Conservation (phyloP, 225 moss, liverwort and hornwort genomes). For the Bryum argenteum region DNA sequence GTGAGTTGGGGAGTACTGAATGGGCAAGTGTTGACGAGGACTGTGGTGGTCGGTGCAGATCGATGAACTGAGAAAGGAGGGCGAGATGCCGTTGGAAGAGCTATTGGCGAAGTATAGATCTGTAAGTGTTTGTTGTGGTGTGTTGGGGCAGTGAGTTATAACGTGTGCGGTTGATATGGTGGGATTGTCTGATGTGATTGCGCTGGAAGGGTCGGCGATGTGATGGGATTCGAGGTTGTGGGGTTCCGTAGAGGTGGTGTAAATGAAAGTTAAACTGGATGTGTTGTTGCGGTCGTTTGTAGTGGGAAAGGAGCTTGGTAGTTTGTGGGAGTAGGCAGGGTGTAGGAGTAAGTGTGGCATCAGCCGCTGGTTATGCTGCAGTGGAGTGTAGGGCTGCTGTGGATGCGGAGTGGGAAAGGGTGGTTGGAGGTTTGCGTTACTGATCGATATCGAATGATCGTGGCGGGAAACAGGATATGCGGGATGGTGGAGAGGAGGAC, state of each 20-base stretch:
- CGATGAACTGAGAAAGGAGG: slow-evolving; percentile 69
- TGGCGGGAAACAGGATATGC: slow-evolving; percentile 28
- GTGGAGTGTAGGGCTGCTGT: too few relatives aligned
- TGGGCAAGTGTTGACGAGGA: slow-evolving; percentile 8
- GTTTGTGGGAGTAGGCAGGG: too few relatives aligned
- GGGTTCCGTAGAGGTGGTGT: not conserved
- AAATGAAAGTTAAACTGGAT: not conserved
- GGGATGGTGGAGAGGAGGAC: slow-evolving; percentile 28
- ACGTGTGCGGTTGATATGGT: not conserved
- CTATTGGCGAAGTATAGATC: slow-evolving; percentile 79
- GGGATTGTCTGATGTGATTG: not conserved
- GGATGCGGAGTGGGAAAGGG: too few relatives aligned
- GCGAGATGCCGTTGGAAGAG: slow-evolving; percentile 83
- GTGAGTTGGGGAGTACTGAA: slow-evolving; percentile 2
- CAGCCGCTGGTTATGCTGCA: too few relatives aligned
- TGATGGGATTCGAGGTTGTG: not conserved
- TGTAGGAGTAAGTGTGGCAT: too few relatives aligned
- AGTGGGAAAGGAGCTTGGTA: too few relatives aligned
- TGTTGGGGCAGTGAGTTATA: too few relatives aligned
- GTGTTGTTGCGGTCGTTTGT: too few relatives aligned
- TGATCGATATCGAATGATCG: not conserved
- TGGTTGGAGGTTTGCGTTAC: not conserved
- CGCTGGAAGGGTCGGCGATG: not conserved
- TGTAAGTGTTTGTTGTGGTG: slow-evolving; percentile 41
- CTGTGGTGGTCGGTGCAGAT: slow-evolving; percentile 48